Evolutionary conservation across 176 grass and related monocot species (phyloP), one percentile per base, ranked within the genome.

Genomic region (Eragrostis nindensis): DNA sequence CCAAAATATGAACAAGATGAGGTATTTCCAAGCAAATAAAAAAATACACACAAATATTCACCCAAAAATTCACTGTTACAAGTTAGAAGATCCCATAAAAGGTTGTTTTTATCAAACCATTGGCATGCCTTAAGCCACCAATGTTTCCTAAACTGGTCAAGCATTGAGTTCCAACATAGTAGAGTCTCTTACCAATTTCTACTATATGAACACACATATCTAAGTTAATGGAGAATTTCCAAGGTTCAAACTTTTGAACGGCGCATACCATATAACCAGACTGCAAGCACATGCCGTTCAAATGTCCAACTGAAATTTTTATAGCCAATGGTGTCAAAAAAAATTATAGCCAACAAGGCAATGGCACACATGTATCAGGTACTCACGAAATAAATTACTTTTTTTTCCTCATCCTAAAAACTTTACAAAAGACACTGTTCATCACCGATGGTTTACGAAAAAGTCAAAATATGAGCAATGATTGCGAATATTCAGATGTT

Each of bases 111-210:
- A 53, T 4, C 17, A 73, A 69, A 69, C 7, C 29, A 54, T 19
- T 54, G 19, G 18, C 19, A 8, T 54, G 19, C 63, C 76, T 62
- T 80, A 56, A 77, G 45, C 44, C n/a, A n/a, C n/a, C 45, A 25
- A 77, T 36, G 14, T 77, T 77, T 70, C n/a, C 21, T 57, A 48
- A 30, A 75, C 38, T 64, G 66, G 64, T n/a, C 56, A 72, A 74
- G 48, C 11, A 83, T 79, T 75, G 29, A 52, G 18, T 60, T 74
- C 17, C 18, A 67, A 62, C 44, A 74, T 69, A 21, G n/a, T 66
- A n/a, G n/a, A n/a, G n/a, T 62, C 68, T 83, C 68, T 83, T 39
- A 74, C 75, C 64, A 75, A 80, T 54, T 70, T 65, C 55, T 69
- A 66, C 49, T 70, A 66, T 36, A 79, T 74, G 61, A 49, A 60